A percentile compares a stretch with the other conserved stretches of the same genome.
These are phyloP conservation scores for Talaromyces sp. DNA, from an alignment of 2,329 filamentous ascomycete genomes.

Conservation along the genomic window DNA sequence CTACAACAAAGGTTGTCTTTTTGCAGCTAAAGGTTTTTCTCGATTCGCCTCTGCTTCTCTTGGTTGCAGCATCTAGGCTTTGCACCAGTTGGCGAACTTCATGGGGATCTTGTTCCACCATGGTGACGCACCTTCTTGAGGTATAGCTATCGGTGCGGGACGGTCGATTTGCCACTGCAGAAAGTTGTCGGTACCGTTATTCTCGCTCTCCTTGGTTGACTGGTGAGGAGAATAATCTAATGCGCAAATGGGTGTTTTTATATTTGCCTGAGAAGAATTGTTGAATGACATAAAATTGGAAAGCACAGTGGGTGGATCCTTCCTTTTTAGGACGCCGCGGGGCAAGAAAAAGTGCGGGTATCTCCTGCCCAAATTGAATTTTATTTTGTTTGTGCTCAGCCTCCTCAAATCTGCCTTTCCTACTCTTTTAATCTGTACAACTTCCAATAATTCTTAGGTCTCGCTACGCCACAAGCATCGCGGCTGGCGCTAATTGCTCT, in stretches of 20 bases:
- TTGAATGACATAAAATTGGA: conserved; percentile 7
- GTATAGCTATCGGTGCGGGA: background rate
- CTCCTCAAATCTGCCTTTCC: background rate
- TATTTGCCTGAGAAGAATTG: background rate
- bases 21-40: conserved; percentile 68
- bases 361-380: conserved; percentile 8
- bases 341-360: conserved; percentile 11
- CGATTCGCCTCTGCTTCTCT: conserved; percentile 47
- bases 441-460: background rate
- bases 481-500: background rate
- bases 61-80: conserved; percentile 54
- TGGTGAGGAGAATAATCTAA: background rate
- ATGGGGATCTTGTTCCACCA: conserved; percentile 66
- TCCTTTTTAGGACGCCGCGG: conserved; percentile 17
- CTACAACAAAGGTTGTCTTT: conserved; percentile 72
- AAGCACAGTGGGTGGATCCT: conserved; percentile 9
- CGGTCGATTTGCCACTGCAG: background rate
- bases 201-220: background rate
- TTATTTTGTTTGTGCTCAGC: background rate
- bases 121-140: conserved; percentile 29
- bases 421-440: background rate
- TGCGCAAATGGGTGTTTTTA: background rate
- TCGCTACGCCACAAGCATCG: background rate
- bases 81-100: conserved; percentile 65
- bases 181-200: background rate